Conservation (phyloP, 1,139 yeast species). For the Protomyces gravidus region DNA sequence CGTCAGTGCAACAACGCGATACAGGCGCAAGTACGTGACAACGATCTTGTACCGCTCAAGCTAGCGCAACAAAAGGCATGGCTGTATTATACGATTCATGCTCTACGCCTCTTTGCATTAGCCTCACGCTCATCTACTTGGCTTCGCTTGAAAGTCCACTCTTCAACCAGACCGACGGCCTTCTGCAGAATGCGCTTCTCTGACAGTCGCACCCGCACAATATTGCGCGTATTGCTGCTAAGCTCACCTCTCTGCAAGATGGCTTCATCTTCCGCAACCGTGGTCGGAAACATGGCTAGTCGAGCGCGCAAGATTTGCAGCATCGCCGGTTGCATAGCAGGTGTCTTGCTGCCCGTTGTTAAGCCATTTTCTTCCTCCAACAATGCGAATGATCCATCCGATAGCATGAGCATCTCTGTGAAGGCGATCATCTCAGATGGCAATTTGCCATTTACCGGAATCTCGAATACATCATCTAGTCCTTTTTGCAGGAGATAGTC, state of each 20-base stretch:
- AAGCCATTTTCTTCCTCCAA: conserved; percentile 21
- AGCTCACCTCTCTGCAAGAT: conserved; percentile 9
- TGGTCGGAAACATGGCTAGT: conserved; percentile 30
- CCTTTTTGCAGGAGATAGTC: conserved; percentile 35
- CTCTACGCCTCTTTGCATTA: background rate
- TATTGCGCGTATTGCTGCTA: conserved; percentile 30
- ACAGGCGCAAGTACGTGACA: conserved; percentile 52
- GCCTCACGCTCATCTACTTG: background rate
- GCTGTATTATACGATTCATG: background rate
- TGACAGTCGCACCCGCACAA: conserved; percentile 32
- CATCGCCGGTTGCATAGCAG: conserved; percentile 29
- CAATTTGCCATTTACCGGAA: conserved; percentile 31
- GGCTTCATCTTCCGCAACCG: conserved; percentile 32
- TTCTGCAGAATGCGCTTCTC: conserved; percentile 31
- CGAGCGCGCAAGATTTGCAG: conserved; percentile 28
- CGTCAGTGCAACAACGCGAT: conserved; percentile 86
- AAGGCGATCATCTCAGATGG: conserved; percentile 32
- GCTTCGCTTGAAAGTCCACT: conserved; percentile 4
- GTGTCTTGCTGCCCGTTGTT: conserved; percentile 29
- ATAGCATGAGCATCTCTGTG: conserved; percentile 28
- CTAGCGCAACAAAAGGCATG: background rate
- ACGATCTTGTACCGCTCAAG: conserved; percentile 25
- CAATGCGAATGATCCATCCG: conserved; percentile 26
- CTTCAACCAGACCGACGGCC: conserved; percentile 2
- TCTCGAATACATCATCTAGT: conserved; percentile 40